A percentile compares a stretch with the other conserved stretches of the same genome.
Conservation (phyloP, 805 yeast genomes). For the Cyberlindnera mycetangii region DNA sequence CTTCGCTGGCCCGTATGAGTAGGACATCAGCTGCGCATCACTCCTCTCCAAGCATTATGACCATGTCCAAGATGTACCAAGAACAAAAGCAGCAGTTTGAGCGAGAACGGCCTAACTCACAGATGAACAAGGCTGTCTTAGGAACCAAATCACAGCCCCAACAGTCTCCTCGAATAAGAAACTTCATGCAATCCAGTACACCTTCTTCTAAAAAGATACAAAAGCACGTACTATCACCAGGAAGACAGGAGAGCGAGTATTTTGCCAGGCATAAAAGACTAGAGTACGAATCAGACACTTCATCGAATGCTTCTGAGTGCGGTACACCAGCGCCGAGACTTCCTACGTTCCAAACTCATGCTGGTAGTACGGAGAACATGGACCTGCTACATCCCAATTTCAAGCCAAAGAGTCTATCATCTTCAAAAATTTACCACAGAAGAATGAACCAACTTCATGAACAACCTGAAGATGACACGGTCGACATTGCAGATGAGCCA, state of each 20-base stretch:
- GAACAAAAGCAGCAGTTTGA: conserved; percentile 14
- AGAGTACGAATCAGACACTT: neutral
- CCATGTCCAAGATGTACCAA: conserved; percentile 26
- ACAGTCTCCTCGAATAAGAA: neutral
- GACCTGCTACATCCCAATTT: neutral
- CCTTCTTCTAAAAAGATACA: conserved; percentile 23
- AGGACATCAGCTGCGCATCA: conserved; percentile 9
- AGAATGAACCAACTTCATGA: conserved; percentile 21
- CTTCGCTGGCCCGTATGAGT: conserved; percentile 8
- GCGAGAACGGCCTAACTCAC: neutral
- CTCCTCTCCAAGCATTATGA: conserved; percentile 26
- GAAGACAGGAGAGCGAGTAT: neutral
- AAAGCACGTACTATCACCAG: conserved; percentile 8
- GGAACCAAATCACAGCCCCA: neutral
- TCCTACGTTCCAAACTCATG: conserved; percentile 22
- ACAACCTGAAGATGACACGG: conserved; percentile 6
- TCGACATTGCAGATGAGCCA: conserved; percentile 10
- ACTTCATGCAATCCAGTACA: neutral
- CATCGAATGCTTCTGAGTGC: neutral
- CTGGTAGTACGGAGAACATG: neutral
- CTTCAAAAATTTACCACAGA: conserved; percentile 25
- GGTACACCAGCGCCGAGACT: conserved; percentile 9
- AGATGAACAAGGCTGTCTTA: neutral
- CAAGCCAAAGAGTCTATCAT: conserved; percentile 7
- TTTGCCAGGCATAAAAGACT: neutral